These are phyloP conservation scores for Taphrina betulina DNA, from an alignment of 1,139 yeast genomes.

Conservation along the genomic window DNA sequence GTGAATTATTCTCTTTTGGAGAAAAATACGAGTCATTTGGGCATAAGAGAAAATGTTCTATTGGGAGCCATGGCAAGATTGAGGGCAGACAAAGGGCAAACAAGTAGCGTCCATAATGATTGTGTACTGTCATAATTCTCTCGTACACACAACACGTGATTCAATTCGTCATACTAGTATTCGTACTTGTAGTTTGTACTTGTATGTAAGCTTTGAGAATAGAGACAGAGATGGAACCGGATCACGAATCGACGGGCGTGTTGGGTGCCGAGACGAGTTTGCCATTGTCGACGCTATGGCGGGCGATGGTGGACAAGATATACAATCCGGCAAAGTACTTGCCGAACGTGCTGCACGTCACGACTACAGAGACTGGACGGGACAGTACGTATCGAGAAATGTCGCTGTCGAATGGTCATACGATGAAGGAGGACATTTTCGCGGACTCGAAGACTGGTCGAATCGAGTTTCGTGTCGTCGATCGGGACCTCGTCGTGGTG, in stretches of 20 bases:
- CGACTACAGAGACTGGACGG: slow-evolving; percentile 1
- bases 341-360: slow-evolving; percentile 10
- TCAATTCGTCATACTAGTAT: too few relatives aligned
- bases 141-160: too few relatives aligned
- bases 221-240: slow-evolving; percentile 9
- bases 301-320: slow-evolving; percentile 28
- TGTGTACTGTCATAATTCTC: too few relatives aligned
- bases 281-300: slow-evolving; percentile 15
- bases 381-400: slow-evolving; percentile 27
- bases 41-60: too few relatives aligned
- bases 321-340: slow-evolving; percentile 20
- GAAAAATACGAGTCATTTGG: too few relatives aligned
- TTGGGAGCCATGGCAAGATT: too few relatives aligned
- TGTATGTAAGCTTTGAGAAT: too few relatives aligned
- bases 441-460: background rate
- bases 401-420: slow-evolving; percentile 6
- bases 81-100: too few relatives aligned
- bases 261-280: slow-evolving; percentile 6
- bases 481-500: slow-evolving; percentile 18
- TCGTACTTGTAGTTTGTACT: too few relatives aligned
- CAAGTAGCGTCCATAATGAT: too few relatives aligned
- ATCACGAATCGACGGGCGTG: slow-evolving; percentile 6
- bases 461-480: slow-evolving; percentile 23
- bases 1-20: too few relatives aligned
- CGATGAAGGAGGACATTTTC: slow-evolving; percentile 22